Evolutionary conservation across 2,329 filamentous ascomycete genomes (phyloP), one percentile per base, ranked within the genome.

Genomic region (Fusarium oligoseptatum): DNA sequence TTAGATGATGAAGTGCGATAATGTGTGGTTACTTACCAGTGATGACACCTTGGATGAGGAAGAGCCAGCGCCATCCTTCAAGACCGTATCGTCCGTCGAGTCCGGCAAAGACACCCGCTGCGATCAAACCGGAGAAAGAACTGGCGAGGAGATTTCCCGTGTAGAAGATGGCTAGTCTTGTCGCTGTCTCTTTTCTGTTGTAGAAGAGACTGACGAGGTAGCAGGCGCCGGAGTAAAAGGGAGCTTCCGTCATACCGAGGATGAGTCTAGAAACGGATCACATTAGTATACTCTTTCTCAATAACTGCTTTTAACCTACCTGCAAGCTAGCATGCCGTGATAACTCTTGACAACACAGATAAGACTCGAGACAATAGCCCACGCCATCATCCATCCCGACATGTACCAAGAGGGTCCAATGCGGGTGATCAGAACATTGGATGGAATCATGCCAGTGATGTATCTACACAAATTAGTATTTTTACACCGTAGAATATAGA

Each of bases 391-490:
- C 52, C 32, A 56, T 1, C 32, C 32, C 0, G 50, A 56, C 50
- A 56, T 56, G 29, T 56, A 36, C 50, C 27, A 56, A 14, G 50
- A 56, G 7, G 52, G 52, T 22, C n/a, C 36, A 32, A 56, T 56
- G 2, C 32, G 52, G 2, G 52, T 56, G n/a, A 56, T 56, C 29
- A 56, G 17, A 7, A 56, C 52, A 22, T 56, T 56, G 6, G 52
- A 56, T 12, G 52, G 52, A 29, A 56, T 56, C 32, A 34, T 32
- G 27, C 52, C 52, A n/a, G 52, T 56, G 52, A 56, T 56, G 52
- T 56, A 56, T 36, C 52, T 56, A 15, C 2, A 14, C 4, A 1
- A 15, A 12, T 56, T 20, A 56, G 52, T 4, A 15, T 56, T 20
- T n/a, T 15, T 9, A 6, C 0, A 1, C 12, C 2, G 14, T 4